These are phyloP conservation scores for Venturia aucupariae DNA, from an alignment of 2,329 filamentous ascomycete species.

Conservation along the genomic window DNA sequence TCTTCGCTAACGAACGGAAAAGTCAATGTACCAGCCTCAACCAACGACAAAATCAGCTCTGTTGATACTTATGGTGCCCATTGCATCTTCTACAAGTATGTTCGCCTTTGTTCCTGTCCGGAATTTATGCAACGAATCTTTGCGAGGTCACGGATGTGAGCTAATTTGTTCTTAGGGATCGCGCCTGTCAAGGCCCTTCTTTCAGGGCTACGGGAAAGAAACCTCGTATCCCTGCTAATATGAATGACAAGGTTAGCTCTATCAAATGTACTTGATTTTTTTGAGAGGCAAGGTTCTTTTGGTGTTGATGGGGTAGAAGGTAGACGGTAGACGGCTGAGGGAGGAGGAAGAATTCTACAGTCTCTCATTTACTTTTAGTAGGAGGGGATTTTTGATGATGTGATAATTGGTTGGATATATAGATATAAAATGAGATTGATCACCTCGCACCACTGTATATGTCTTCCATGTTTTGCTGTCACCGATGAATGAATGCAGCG, in stretches of 20 bases:
- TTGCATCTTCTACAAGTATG: background rate
- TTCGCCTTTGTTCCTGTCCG: background rate
- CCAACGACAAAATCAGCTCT: background rate
- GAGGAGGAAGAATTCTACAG: background rate
- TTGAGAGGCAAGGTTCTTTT: background rate
- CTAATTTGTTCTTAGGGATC: background rate
- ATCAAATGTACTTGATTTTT: background rate
- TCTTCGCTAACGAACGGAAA: background rate
- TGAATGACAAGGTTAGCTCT: slow-evolving; percentile 4
- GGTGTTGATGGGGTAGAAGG: background rate
- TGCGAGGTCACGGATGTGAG: no score
- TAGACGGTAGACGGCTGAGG: background rate
- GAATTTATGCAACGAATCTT: no score
- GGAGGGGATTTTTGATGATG: background rate
- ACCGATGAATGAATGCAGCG: no score
- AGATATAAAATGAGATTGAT: background rate
- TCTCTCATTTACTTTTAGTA: background rate
- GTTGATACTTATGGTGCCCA: background rate
- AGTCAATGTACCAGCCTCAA: background rate
- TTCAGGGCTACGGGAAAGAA: background rate
- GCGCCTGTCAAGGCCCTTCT: background rate
- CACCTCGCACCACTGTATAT: background rate
- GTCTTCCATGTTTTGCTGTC: no score
- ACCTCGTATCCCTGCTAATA: background rate
- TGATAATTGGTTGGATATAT: background rate